These are phyloP conservation scores for Guillardia theta DNA, from an alignment of 78 protist species.

Conservation along the genomic window DNA sequence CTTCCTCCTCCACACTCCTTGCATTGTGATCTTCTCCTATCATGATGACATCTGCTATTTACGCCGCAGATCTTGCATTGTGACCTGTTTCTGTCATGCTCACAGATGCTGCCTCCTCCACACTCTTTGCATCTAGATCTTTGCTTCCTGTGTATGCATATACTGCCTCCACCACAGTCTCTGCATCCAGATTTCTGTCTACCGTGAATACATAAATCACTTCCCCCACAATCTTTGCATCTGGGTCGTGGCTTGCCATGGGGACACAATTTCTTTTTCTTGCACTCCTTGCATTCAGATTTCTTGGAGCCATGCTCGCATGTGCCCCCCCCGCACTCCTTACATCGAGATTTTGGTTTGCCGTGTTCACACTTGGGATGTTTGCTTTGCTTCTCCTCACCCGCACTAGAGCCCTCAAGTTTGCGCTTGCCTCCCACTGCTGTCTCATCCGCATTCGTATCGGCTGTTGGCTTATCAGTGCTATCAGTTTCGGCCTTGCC, in stretches of 20 bases:
- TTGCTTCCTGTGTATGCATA: neutral
- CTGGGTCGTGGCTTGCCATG: neutral
- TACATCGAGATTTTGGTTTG: neutral
- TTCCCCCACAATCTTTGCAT: neutral
- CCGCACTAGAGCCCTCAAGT: no score
- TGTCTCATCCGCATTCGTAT: no score
- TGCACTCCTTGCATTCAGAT: neutral
- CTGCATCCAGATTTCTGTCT: neutral
- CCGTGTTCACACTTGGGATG: neutral
- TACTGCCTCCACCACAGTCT: neutral
- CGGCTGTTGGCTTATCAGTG: no score
- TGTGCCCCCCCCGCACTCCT: neutral
- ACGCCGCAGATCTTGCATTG: neutral
- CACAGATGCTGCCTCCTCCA: neutral
- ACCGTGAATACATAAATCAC: neutral
- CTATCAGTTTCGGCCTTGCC: no score
- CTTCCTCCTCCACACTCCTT: neutral
- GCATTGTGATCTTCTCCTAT: neutral
- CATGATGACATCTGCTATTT: neutral
- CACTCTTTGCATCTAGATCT: neutral
- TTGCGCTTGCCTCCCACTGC: no score
- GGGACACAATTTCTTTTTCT: no score
- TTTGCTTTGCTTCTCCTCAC: no score
- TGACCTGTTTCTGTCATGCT: neutral
- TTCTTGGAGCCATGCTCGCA: neutral